phyloP scores from a whole-genome alignment of 768 basidiomycete species.

The Naganishia onofrii region DNA sequence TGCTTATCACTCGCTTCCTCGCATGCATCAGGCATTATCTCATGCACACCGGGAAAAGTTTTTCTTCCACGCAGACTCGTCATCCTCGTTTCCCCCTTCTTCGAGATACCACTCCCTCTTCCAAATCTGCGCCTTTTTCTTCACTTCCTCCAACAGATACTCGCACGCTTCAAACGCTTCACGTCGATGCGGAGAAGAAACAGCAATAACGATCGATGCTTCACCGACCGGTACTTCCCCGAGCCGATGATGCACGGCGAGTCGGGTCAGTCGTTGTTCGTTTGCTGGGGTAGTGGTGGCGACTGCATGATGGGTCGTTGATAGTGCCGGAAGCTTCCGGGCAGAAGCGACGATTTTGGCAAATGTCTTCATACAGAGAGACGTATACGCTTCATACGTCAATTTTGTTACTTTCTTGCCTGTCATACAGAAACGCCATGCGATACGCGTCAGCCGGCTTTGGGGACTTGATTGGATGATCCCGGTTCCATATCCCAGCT shows the following conservation, averaged over 20 bases:
- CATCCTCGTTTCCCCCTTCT: slow-evolving; percentile 55
- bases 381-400: slow-evolving; percentile 80
- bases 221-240: slow-evolving; percentile 74
- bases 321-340: slow-evolving; percentile 33
- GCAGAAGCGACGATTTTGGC: slow-evolving; percentile 60
- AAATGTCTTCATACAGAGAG: slow-evolving; percentile 75
- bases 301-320: slow-evolving; percentile 37
- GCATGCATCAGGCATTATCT: background rate
- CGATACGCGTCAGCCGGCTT: too few relatives aligned
- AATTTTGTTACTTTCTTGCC: slow-evolving; percentile 69
- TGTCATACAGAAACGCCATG: slow-evolving; percentile 43
- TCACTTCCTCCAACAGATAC: slow-evolving; percentile 79
- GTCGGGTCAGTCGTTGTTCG: slow-evolving; percentile 56
- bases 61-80: slow-evolving; percentile 68
- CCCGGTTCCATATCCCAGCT: background rate
- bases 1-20: too few relatives aligned
- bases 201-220: slow-evolving; percentile 78
- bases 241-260: slow-evolving; percentile 71
- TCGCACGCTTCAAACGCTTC: slow-evolving; percentile 79
- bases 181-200: slow-evolving; percentile 77
- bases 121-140: slow-evolving; percentile 81
- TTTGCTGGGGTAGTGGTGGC: slow-evolving; percentile 25
- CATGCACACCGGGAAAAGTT: slow-evolving; percentile 52
- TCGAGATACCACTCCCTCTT: slow-evolving; percentile 79
- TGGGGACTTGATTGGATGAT: too few relatives aligned